Conservation (phyloP, 495 filamentous ascomycete genomes). For the Aspergillus haitiensis region DNA sequence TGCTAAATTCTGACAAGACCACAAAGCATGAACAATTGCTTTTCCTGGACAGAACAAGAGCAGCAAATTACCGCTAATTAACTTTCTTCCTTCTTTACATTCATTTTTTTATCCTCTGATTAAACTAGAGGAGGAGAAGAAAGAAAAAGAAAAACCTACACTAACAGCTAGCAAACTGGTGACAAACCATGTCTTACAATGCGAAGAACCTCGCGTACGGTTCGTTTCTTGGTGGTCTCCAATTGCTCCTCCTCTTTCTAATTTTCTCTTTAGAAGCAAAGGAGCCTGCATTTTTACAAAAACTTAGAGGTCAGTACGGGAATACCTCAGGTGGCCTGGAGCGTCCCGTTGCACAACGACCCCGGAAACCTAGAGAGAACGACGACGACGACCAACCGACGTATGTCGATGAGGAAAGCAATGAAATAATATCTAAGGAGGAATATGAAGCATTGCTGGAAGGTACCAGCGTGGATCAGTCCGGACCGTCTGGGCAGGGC, state of each 20-base stretch:
- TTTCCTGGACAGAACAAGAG: background rate
- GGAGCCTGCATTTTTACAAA: slow-evolving; percentile 51
- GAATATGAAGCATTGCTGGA: slow-evolving; percentile 46
- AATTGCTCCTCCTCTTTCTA: background rate
- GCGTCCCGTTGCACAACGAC: slow-evolving; percentile 38
- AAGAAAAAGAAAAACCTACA: background rate
- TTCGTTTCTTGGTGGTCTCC: slow-evolving; percentile 20
- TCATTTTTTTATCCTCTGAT: background rate
- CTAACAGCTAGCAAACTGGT: slow-evolving; percentile 17
- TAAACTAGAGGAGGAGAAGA: background rate
- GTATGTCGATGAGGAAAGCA: slow-evolving; percentile 51
- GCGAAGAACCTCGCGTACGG: slow-evolving; percentile 51
- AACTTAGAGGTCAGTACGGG: slow-evolving; percentile 44
- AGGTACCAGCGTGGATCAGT: slow-evolving; percentile 24
- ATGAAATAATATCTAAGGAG: slow-evolving; percentile 49
- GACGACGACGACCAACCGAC: slow-evolving; percentile 50
- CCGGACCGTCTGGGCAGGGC: slow-evolving; percentile 21
- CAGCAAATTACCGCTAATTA: no score
- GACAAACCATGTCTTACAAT: slow-evolving; percentile 45
- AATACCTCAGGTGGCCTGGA: slow-evolving; percentile 41
- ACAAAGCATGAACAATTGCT: background rate
- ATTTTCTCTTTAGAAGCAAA: slow-evolving; percentile 37
- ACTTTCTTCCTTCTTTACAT: background rate
- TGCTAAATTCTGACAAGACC: no score
- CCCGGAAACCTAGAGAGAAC: slow-evolving; percentile 38